phyloP scores from a whole-genome alignment of 2,329 filamentous ascomycete genomes.

The Fusarium chuoi region DNA sequence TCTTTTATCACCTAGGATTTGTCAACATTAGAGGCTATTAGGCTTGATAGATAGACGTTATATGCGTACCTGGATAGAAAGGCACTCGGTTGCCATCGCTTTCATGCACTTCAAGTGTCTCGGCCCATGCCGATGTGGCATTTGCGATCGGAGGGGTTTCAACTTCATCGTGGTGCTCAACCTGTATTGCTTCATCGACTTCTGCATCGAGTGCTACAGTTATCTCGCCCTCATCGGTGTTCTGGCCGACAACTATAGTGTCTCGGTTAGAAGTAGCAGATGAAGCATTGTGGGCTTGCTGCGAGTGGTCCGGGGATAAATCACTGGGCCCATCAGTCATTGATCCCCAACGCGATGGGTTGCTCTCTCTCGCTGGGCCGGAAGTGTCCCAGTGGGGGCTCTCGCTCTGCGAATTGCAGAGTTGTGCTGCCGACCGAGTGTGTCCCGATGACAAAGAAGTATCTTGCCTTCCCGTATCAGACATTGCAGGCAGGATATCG shows the following conservation, averaged over 20 bases:
- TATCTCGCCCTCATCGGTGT: background rate
- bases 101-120: background rate
- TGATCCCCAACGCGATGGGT: too few relatives aligned
- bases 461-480: rapidly evolving
- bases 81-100: background rate
- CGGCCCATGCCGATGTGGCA: background rate
- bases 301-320: background rate
- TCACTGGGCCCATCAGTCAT: background rate
- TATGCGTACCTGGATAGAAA: background rate
- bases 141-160: background rate
- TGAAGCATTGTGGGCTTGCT: background rate
- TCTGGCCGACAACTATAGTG: background rate
- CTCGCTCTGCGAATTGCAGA: background rate
- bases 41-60: rapidly evolving
- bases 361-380: rapidly evolving
- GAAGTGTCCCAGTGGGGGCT: background rate
- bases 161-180: rapidly evolving
- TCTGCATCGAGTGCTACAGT: background rate
- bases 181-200: background rate
- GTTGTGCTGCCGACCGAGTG: too few relatives aligned
- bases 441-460: background rate
- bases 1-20: background rate
- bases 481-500: background rate
- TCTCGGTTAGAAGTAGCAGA: background rate
- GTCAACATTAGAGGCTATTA: rapidly evolving